These are phyloP conservation scores for Colletotrichum lini DNA, from an alignment of 2,329 filamentous ascomycete genomes.

Conservation along the genomic window DNA sequence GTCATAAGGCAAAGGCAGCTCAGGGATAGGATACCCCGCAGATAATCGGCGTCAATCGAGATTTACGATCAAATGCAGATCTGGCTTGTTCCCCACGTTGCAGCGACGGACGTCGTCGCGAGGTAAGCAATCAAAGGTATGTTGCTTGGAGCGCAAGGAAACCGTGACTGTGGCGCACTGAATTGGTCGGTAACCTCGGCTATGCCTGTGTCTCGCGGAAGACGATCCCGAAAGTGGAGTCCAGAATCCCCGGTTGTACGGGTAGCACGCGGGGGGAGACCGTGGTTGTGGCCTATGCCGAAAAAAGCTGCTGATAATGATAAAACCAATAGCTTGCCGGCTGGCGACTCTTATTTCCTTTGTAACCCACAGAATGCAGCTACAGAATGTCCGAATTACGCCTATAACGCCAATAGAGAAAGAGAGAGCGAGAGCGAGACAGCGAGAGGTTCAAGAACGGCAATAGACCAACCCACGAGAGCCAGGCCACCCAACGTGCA, in stretches of 20 bases:
- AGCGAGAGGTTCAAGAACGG: neutral
- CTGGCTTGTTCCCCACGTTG: constrained; percentile 6
- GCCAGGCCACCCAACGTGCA: neutral
- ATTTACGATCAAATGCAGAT: neutral
- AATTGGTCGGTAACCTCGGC: constrained; percentile 44
- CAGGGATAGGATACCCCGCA: constrained; percentile 37
- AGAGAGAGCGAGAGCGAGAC: constrained; percentile 1
- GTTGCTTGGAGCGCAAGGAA: neutral
- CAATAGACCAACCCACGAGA: constrained; percentile 6
- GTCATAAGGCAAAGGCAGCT: neutral
- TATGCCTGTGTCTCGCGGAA: constrained; percentile 39
- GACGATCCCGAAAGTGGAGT: constrained; percentile 44
- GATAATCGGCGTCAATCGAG: constrained; percentile 19
- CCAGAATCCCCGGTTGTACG: constrained; percentile 33
- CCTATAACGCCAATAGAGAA: neutral
- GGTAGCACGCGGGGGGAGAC: constrained; percentile 28
- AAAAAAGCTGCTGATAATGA: constrained; percentile 27
- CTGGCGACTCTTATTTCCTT: neutral
- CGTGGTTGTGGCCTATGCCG: constrained; percentile 19
- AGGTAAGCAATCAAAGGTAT: constrained; percentile 9
- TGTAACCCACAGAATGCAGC: neutral
- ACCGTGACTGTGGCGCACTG: constrained; percentile 29
- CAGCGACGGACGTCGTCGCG: constrained; percentile 18
- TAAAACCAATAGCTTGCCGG: constrained; percentile 25
- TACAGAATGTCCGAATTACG: constrained; percentile 1